phyloP scores from a whole-genome alignment of 2,329 filamentous ascomycete species.

The Fusarium beomiforme region DNA sequence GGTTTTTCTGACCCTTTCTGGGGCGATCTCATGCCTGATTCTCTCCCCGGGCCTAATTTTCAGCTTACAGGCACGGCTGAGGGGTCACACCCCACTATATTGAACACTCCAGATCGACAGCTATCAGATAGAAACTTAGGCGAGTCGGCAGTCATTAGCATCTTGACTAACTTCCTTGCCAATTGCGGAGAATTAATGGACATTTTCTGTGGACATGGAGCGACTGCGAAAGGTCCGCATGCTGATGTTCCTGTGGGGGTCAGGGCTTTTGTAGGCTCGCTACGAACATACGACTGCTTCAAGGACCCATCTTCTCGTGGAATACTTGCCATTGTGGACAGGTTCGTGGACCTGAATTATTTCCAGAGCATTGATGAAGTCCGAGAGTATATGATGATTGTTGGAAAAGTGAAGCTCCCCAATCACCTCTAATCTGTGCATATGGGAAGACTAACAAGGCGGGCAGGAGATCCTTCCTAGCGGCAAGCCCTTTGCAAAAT shows the following conservation, averaged over 20 bases:
- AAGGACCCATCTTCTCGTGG: fast-evolving
- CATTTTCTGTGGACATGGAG: not conserved
- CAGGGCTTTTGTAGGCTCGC: fast-evolving
- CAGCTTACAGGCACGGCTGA: not conserved
- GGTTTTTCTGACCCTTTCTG: not conserved
- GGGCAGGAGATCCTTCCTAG: not conserved
- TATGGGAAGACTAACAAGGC: fast-evolving
- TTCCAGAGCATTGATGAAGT: not conserved
- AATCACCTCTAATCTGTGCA: no score
- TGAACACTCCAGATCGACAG: fast-evolving
- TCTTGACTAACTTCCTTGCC: not conserved
- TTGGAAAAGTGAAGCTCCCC: not conserved
- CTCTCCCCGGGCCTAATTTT: fast-evolving
- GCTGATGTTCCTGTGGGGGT: fast-evolving
- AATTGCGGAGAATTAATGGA: not conserved
- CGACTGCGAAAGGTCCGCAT: fast-evolving
- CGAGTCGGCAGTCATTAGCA: not conserved
- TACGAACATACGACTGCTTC: fast-evolving
- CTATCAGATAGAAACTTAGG: fast-evolving
- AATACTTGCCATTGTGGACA: not conserved
- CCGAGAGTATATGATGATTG: not conserved
- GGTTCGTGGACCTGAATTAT: not conserved
- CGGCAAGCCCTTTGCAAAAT: fast-evolving
- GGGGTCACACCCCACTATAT: fast-evolving
- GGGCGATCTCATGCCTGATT: fast-evolving